Percentiles rank a stretch among this genome's conserved stretches.
Conservation (phyloP, 768 basidiomycete species). For the Lentinula aciculospora region DNA sequence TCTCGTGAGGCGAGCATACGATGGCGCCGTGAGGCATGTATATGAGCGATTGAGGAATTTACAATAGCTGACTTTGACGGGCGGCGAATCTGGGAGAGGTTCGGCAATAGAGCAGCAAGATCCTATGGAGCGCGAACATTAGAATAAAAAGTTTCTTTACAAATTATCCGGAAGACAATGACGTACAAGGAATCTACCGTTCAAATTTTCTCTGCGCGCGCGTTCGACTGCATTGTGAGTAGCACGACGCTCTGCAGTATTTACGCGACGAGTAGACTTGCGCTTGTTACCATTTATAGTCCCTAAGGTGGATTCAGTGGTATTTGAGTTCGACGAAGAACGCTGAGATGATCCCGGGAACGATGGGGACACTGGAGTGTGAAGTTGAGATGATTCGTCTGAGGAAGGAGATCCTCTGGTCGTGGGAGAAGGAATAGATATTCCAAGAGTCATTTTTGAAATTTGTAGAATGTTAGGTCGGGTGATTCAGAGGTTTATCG, state of each 20-base stretch:
- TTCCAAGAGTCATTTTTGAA: slow-evolving; percentile 36
- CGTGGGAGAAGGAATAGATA: slow-evolving; percentile 31
- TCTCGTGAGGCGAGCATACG: slow-evolving; percentile 78
- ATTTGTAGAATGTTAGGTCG: slow-evolving; percentile 38
- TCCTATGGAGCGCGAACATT: slow-evolving; percentile 43
- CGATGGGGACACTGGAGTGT: slow-evolving; percentile 37
- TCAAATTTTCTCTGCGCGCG: slow-evolving; percentile 87
- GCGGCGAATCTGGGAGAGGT: slow-evolving; percentile 84
- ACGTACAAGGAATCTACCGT: slow-evolving; percentile 83
- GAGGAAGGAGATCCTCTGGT: slow-evolving; percentile 34
- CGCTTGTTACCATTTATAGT: slow-evolving; percentile 39
- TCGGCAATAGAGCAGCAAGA: slow-evolving; percentile 86
- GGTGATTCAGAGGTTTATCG: slow-evolving; percentile 13
- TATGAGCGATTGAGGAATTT: slow-evolving; percentile 89
- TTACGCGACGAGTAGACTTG: slow-evolving; percentile 84
- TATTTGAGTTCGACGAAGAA: slow-evolving; percentile 18
- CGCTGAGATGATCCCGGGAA: slow-evolving; percentile 29
- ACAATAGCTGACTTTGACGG: slow-evolving; percentile 97
- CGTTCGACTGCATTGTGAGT: slow-evolving; percentile 98
- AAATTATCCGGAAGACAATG: background rate
- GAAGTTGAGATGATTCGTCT: slow-evolving; percentile 34
- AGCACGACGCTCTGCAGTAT: slow-evolving; percentile 93
- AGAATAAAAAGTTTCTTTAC: background rate
- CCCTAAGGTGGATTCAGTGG: slow-evolving; percentile 12
- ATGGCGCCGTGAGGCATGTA: slow-evolving; percentile 78